These are phyloP conservation scores for Cyathus striatus DNA, from an alignment of 768 basidiomycete species.

Conservation along the genomic window DNA sequence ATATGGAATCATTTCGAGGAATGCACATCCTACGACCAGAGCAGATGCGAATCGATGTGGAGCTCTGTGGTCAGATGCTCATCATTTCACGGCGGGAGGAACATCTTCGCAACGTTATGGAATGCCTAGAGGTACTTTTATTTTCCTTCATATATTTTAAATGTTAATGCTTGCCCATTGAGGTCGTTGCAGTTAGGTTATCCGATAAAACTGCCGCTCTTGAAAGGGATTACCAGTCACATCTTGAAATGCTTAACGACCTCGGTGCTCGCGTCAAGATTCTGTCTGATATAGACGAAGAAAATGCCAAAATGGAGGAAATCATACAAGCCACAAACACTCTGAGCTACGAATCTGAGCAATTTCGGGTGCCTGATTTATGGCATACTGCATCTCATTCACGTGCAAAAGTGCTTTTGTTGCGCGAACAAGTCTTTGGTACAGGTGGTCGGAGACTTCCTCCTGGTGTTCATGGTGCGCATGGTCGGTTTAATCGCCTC, in stretches of 20 bases:
- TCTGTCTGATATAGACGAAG: conserved; percentile 46
- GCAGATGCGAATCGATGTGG: conserved; percentile 75
- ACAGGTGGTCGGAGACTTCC: conserved; percentile 46
- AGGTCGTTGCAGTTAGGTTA: conserved; percentile 51
- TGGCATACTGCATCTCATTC: conserved; percentile 62
- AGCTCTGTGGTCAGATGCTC: conserved; percentile 69
- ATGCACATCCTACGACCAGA: conserved; percentile 49
- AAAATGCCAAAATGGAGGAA: conserved; percentile 44
- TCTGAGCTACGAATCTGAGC: conserved; percentile 67
- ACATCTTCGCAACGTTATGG: conserved; percentile 61
- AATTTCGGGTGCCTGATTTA: conserved; percentile 59
- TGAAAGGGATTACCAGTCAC: conserved; percentile 52
- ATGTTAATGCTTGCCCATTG: conserved; percentile 3
- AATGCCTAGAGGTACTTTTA: conserved; percentile 48
- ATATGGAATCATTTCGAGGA: conserved; percentile 43
- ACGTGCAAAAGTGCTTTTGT: conserved; percentile 55
- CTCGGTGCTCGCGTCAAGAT: conserved; percentile 43
- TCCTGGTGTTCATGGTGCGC: conserved; percentile 47
- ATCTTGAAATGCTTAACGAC: conserved; percentile 39
- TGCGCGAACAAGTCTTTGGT: conserved; percentile 69
- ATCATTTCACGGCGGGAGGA: conserved; percentile 63
- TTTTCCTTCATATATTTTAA: conserved; percentile 3
- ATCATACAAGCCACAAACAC: conserved; percentile 59
- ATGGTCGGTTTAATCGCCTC: conserved; percentile 56
- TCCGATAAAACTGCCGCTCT: conserved; percentile 50